Evolutionary conservation across 2,329 filamentous ascomycete genomes (phyloP).

Genomic region (Arthrobotrys sphaeroides): DNA sequence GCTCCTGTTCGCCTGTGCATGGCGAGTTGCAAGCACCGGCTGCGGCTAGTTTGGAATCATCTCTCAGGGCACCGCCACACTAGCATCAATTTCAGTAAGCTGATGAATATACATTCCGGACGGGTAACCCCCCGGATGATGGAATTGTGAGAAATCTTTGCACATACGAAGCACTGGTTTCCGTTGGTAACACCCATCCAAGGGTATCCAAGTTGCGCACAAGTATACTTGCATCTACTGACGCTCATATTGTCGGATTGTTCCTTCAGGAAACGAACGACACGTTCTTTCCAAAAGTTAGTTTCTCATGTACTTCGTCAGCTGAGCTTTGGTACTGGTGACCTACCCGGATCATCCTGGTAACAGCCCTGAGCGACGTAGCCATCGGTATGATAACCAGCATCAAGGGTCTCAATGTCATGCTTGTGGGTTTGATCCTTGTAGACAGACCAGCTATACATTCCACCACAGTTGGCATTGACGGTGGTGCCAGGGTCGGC

Average conservation of each 20-base stretch:
- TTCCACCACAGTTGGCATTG: background rate
- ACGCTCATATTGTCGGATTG: constrained; percentile 12
- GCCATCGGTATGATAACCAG: background rate
- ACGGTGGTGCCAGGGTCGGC: background rate
- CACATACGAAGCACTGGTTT: background rate
- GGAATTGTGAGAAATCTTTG: too few species aligned
- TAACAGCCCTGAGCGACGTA: background rate
- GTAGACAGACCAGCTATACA: background rate
- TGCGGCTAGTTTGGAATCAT: background rate
- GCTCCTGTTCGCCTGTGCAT: background rate
- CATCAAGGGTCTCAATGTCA: background rate
- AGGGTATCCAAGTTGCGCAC: background rate
- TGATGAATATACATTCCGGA: too few species aligned
- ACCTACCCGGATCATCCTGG: background rate
- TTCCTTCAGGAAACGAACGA: background rate
- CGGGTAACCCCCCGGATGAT: too few species aligned
- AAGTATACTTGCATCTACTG: background rate
- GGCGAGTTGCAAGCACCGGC: background rate
- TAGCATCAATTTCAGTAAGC: background rate
- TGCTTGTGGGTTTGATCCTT: background rate
- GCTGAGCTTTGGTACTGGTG: background rate
- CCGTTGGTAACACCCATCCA: background rate
- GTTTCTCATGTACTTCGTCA: too few species aligned
- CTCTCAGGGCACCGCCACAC: constrained; percentile 12
- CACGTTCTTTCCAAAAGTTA: background rate